phyloP scores from a whole-genome alignment of 768 basidiomycete genomes.

The Solioccasus polychromus region DNA sequence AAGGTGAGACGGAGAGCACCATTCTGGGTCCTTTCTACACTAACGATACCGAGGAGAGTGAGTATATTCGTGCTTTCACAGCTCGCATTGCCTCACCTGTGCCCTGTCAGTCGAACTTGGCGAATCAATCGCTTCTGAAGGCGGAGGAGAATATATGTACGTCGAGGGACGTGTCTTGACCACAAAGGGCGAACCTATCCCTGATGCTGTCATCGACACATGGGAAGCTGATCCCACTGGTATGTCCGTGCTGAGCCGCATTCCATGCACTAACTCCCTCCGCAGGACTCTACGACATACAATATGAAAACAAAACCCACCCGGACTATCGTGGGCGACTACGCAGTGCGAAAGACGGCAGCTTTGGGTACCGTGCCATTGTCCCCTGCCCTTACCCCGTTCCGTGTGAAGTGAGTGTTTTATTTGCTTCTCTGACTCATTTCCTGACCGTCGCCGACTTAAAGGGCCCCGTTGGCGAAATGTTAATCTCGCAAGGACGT shows the following conservation, averaged over 20 bases:
- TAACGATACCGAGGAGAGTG: slow-evolving; percentile 70
- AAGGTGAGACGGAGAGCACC: slow-evolving; percentile 66
- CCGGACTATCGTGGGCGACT: slow-evolving; percentile 78
- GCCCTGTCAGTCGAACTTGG: slow-evolving; percentile 54
- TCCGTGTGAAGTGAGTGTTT: slow-evolving; percentile 62
- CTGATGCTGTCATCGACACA: slow-evolving; percentile 70
- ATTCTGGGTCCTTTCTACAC: slow-evolving; percentile 84
- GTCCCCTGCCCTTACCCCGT: slow-evolving; percentile 70
- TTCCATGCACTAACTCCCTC: too few species aligned
- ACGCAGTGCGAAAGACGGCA: slow-evolving; percentile 55
- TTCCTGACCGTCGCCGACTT: slow-evolving; percentile 9
- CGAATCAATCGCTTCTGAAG: slow-evolving; percentile 81
- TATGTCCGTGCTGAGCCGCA: too few species aligned
- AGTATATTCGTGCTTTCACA: slow-evolving; percentile 15
- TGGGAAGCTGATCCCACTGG: slow-evolving; percentile 88
- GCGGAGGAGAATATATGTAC: slow-evolving; percentile 81
- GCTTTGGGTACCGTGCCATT: slow-evolving; percentile 68
- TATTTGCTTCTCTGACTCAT: neutral
- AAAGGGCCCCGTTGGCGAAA: slow-evolving; percentile 67
- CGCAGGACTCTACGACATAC: slow-evolving; percentile 38
- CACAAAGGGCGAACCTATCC: slow-evolving; percentile 62
- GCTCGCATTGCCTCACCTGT: neutral
- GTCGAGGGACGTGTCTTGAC: slow-evolving; percentile 66
- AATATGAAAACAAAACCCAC: slow-evolving; percentile 52
- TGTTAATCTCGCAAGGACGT: slow-evolving; percentile 55